Evolutionary conservation across 2,329 filamentous ascomycete species (phyloP).

Genomic region (Penicillium digitatum): DNA sequence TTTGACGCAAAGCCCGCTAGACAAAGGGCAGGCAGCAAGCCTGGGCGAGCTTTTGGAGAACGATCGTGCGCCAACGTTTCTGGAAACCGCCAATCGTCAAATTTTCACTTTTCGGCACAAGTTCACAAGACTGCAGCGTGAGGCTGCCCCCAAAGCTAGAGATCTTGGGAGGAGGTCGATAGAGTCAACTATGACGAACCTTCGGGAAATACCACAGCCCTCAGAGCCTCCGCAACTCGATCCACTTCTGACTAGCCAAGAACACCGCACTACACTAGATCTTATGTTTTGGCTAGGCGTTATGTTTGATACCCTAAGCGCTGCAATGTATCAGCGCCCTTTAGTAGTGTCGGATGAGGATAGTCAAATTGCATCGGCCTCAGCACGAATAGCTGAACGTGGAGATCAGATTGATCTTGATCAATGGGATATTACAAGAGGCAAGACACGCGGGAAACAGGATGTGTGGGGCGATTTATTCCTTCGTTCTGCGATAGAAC

Average conservation of each 20-base stretch:
- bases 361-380: conserved; percentile 34
- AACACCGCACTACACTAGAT: conserved; percentile 48
- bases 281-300: conserved; percentile 57
- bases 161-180: not conserved
- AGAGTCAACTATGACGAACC: not conserved
- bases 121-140: conserved; percentile 17
- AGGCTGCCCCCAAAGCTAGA: not conserved
- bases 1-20: conserved; percentile 42
- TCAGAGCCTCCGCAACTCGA: conserved; percentile 1
- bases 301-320: conserved; percentile 57
- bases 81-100: conserved; percentile 41
- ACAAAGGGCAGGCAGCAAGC: conserved; percentile 17
- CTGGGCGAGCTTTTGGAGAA: conserved; percentile 22
- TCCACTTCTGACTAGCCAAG: conserved; percentile 16
- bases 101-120: conserved; percentile 33
- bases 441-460: conserved; percentile 10
- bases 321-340: conserved; percentile 51
- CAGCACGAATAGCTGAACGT: not conserved
- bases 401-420: conserved; percentile 5
- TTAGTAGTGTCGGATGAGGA: conserved; percentile 47
- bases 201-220: not conserved
- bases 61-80: conserved; percentile 33
- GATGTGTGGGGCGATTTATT: conserved; percentile 43
- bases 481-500: conserved; percentile 20
- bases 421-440: conserved; percentile 8